These are phyloP conservation scores for Taphrina flavorubra DNA, from an alignment of 1,139 yeast species.

Conservation along the genomic window DNA sequence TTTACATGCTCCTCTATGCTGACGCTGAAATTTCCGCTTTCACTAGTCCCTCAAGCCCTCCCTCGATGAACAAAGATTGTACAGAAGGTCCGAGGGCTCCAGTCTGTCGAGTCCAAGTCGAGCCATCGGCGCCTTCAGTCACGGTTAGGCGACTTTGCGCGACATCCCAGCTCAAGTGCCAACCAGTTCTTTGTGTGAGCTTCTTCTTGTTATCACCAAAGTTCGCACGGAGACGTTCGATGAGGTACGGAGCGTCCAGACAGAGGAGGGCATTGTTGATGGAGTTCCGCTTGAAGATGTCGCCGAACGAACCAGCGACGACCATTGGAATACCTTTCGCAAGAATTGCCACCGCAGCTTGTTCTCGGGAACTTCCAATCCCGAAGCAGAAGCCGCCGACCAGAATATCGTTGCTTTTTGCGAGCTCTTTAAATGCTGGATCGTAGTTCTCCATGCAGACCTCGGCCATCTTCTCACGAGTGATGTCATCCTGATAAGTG, in stretches of 20 bases:
- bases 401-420: slow-evolving; percentile 84
- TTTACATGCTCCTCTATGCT: slow-evolving; percentile 7
- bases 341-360: slow-evolving; percentile 95
- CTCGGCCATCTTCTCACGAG: slow-evolving; percentile 94
- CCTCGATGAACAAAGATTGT: slow-evolving; percentile 95
- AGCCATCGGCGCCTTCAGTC: slow-evolving; percentile 66
- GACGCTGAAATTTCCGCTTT: slow-evolving; percentile 55
- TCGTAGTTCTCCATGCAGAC: slow-evolving; percentile 99
- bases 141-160: slow-evolving; percentile 80
- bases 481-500: slow-evolving; percentile 96
- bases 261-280: slow-evolving; percentile 94
- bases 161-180: slow-evolving; percentile 93
- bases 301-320: slow-evolving; percentile 96
- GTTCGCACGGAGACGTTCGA: slow-evolving; percentile 73
- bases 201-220: slow-evolving; percentile 64
- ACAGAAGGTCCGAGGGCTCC: slow-evolving; percentile 94
- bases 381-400: slow-evolving; percentile 95
- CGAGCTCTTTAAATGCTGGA: slow-evolving; percentile 77
- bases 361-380: slow-evolving; percentile 98
- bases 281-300: slow-evolving; percentile 92
- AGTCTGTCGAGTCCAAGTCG: slow-evolving; percentile 72
- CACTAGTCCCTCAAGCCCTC: slow-evolving; percentile 99
- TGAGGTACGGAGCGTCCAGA: slow-evolving; percentile 86
- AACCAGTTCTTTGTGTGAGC: slow-evolving; percentile 91
- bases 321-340: slow-evolving; percentile 92